Evolutionary conservation across 176 grass and related monocot genomes (phyloP).

Genomic region (Carex scoparia): DNA sequence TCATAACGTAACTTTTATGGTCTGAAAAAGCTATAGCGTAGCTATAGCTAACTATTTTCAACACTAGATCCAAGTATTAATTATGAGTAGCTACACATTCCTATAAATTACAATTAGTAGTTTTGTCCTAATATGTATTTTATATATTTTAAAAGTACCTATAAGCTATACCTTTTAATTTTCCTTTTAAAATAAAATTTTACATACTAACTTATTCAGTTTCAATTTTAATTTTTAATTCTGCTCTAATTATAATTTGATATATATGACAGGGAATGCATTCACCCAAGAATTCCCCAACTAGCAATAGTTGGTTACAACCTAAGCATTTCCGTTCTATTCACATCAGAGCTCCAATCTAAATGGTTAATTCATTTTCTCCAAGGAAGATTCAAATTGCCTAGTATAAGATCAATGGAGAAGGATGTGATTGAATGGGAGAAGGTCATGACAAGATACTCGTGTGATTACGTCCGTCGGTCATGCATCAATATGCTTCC

Average conservation of each 20-base stretch:
- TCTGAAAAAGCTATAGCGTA: no score
- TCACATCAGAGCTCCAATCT: conserved; percentile 40
- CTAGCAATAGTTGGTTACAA: conserved; percentile 46
- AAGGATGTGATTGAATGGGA: conserved; percentile 42
- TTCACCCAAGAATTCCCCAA: conserved; percentile 57
- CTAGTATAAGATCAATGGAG: conserved; percentile 32
- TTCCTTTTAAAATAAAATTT: no score
- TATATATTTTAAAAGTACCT: no score
- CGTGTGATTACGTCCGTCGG: conserved; percentile 32
- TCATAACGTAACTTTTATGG: no score
- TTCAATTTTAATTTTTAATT: no score
- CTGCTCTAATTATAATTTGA: not conserved
- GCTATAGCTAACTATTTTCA: no score
- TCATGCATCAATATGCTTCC: conserved; percentile 34
- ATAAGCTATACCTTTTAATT: no score
- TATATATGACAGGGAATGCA: conserved; percentile 35
- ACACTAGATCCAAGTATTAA: no score
- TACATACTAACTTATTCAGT: no score
- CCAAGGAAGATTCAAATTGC: conserved; percentile 45
- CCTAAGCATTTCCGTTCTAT: conserved; percentile 49
- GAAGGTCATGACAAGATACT: conserved; percentile 52
- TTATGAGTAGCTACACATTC: no score
- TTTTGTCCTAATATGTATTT: no score
- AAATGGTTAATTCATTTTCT: conserved; percentile 57
- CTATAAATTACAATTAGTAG: no score